These are phyloP conservation scores for Chrysosporium keratinophilum DNA, from an alignment of 2,329 filamentous ascomycete species.

Conservation along the genomic window DNA sequence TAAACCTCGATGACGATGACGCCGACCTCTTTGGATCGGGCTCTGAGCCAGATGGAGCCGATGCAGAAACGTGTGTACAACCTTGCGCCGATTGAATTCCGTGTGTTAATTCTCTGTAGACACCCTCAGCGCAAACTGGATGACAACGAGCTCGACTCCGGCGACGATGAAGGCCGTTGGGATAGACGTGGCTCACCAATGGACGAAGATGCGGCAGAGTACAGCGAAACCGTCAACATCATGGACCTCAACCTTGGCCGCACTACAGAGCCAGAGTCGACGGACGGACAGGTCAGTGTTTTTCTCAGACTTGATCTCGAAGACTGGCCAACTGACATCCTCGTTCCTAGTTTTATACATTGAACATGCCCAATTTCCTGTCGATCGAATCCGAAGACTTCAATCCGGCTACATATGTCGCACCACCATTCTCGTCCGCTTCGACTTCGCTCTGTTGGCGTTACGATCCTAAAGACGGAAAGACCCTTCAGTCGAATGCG, in stretches of 20 bases:
- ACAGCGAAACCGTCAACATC: conserved; percentile 40
- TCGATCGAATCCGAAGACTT: conserved; percentile 53
- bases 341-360: conserved; percentile 44
- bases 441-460: conserved; percentile 57
- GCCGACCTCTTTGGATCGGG: conserved; percentile 41
- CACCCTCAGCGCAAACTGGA: conserved; percentile 42
- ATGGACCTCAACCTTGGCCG: conserved; percentile 49
- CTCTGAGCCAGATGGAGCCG: conserved; percentile 30
- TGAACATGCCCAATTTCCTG: conserved; percentile 55
- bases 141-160: conserved; percentile 54
- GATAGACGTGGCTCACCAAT: conserved; percentile 42
- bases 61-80: conserved; percentile 3
- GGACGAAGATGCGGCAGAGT: conserved; percentile 35
- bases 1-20: conserved; percentile 24
- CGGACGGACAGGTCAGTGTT: conserved; percentile 30
- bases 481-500: conserved; percentile 53
- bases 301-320: too few species aligned
- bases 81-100: background rate
- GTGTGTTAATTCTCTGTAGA: conserved; percentile 20
- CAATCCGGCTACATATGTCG: conserved; percentile 50
- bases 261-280: conserved; percentile 46
- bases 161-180: conserved; percentile 48
- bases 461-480: conserved; percentile 49
- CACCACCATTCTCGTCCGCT: conserved; percentile 53
- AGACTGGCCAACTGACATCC: background rate